These are phyloP conservation scores for Eimeria necatrix DNA, from an alignment of 169 alveolate genomes.

Conservation along the genomic window DNA sequence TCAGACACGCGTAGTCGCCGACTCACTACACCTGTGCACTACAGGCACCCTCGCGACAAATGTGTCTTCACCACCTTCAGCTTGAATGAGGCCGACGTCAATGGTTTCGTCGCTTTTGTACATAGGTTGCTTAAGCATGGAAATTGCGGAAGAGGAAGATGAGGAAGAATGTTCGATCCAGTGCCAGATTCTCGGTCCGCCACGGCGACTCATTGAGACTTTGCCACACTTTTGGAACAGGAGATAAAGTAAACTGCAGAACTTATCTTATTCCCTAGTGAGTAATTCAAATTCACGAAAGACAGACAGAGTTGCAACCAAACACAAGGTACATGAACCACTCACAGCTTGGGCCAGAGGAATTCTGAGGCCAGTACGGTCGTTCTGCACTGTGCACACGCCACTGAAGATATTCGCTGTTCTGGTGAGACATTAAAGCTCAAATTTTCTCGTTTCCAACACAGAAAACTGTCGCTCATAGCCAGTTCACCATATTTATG, in stretches of 20 bases:
- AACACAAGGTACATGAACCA: background rate
- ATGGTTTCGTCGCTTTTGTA: background rate
- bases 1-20: no score
- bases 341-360: background rate
- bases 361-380: background rate
- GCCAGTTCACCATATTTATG: no score
- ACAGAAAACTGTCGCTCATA: no score
- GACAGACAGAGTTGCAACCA: background rate
- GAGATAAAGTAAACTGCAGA: background rate
- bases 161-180: slow-evolving; percentile 21
- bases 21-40: no score
- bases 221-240: background rate
- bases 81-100: background rate
- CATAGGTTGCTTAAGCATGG: background rate
- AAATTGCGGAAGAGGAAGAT: background rate
- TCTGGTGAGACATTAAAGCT: no score
- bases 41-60: no score
- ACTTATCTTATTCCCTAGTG: background rate
- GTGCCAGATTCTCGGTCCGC: slow-evolving; percentile 17
- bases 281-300: background rate
- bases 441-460: no score
- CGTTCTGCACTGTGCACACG: background rate
- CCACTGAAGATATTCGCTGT: no score
- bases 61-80: no score
- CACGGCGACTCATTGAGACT: background rate